Base-by-base conservation (phyloP, 495 filamentous ascomycete genomes). In the Margaritispora aquatica region DNA sequence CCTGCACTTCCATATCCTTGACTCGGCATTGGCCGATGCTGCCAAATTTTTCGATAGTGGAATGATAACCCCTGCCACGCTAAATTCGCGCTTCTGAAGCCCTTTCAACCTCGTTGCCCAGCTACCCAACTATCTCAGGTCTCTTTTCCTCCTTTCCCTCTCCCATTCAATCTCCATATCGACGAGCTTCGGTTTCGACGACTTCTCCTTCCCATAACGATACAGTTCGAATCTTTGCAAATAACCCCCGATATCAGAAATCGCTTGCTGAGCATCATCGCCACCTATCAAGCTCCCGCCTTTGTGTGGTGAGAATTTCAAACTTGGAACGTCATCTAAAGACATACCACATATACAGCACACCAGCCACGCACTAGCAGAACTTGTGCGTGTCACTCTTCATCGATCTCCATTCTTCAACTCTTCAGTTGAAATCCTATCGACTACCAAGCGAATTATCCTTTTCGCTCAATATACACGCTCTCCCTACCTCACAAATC, bases 271-370 rank as follows among this genome's bases (percentile, higher is more conserved):
- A 44, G 15, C 17, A 9, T 44, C 17, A 17, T 44, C 15, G 38
- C 15, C 38, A 44, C 38, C 19, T 44, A 44, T 44, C 52, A 31
- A 19, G 17, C 29, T 54, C 52, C 52, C 52, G 52, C 52, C 27
- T 36, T 54, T 41, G 52, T 26, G 51, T 54, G 52, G 52, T 54
- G 26, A 52, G 50, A 52, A 29, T 20, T 44, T 17, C 11, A 23
- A 1, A 26, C 22, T 29, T 7, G 24, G 50, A 20, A 38, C 29
- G 52, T 54, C 52, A 54, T 54, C 29, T 1, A 23, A 22, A 26
- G 41, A 36, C 52, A 50, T 9, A 19, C 27, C 24, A 29, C 24
- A 11, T 52, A 17, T 26, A 10, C 4, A 52, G 19, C 9, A 22
- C 24, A 23, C 17, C 50, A 23, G 24, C 27, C n/a, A n/a, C n/a